These are phyloP conservation scores for Colletotrichum sp. DNA, from an alignment of 2,329 filamentous ascomycete species.

Conservation along the genomic window DNA sequence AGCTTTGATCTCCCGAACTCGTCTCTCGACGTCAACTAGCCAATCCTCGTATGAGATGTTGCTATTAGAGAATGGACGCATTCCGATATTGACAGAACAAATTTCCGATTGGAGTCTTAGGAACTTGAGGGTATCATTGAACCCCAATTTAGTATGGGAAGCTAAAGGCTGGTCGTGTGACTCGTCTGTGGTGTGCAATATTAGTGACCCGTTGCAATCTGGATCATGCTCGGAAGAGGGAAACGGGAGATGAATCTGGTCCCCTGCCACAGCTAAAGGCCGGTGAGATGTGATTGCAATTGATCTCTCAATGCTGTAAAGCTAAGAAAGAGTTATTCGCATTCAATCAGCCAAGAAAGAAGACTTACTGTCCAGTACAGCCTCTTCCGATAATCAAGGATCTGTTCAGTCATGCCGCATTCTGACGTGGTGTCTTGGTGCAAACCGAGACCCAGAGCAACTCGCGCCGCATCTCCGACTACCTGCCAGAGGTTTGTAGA, in stretches of 20 bases:
- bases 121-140: not conserved
- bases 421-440: not conserved
- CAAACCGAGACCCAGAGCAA: not conserved
- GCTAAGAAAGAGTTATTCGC: not conserved
- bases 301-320: not conserved
- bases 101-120: not conserved
- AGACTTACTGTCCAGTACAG: not conserved
- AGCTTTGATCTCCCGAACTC: not conserved
- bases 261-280: not conserved
- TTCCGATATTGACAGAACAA: not conserved
- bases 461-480: not conserved
- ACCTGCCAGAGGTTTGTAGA: not conserved
- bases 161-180: not conserved
- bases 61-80: not conserved
- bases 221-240: not conserved
- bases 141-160: not conserved
- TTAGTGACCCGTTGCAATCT: not conserved
- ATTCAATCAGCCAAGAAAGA: not conserved
- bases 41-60: not conserved
- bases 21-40: not conserved
- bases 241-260: not conserved
- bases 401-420: not conserved
- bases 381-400: not conserved
- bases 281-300: not conserved
- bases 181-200: not conserved